Evolutionary conservation across 176 grass and related monocot genomes (phyloP).

Genomic region (Bonia amplexicaulis): DNA sequence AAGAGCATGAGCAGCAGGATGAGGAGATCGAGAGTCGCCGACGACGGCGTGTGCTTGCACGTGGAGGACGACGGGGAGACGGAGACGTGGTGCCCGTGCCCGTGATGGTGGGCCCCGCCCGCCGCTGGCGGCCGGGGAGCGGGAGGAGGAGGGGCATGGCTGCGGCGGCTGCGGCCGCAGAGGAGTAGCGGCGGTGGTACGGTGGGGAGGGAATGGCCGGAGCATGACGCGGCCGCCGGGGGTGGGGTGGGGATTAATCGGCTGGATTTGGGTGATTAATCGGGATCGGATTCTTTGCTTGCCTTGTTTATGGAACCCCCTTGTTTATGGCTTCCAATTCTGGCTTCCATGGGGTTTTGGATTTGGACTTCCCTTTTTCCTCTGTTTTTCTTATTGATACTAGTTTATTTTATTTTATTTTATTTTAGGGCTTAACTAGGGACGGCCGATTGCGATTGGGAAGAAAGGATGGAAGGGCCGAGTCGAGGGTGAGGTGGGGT

Average conservation of each 20-base stretch:
- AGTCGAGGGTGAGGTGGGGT: not conserved
- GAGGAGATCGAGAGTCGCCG: conserved; percentile 90
- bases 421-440: not conserved
- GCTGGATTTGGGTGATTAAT: conserved; percentile 4
- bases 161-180: conserved; percentile 12
- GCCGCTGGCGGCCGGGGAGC: conserved; percentile 11
- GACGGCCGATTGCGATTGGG: not conserved
- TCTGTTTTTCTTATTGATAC: not conserved
- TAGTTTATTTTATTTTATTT: not conserved
- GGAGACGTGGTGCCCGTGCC: conserved; percentile 13
- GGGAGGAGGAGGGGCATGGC: conserved; percentile 33
- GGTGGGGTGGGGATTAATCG: conserved; percentile 12
- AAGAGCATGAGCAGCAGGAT: conserved; percentile 83
- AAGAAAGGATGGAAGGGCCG: no score
- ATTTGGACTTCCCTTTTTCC: not conserved
- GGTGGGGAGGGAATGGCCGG: conserved; percentile 40
- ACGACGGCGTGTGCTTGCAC: conserved; percentile 71
- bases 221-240: conserved; percentile 48
- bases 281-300: conserved; percentile 50
- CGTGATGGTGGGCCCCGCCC: not conserved
- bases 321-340: conserved; percentile 28
- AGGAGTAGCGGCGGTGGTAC: not conserved
- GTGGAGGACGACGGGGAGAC: conserved; percentile 34
- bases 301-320: conserved; percentile 47
- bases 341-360: conserved; percentile 38